phyloP scores from a whole-genome alignment of 2,329 filamentous ascomycete species.

The Venturiaceae sp. region DNA sequence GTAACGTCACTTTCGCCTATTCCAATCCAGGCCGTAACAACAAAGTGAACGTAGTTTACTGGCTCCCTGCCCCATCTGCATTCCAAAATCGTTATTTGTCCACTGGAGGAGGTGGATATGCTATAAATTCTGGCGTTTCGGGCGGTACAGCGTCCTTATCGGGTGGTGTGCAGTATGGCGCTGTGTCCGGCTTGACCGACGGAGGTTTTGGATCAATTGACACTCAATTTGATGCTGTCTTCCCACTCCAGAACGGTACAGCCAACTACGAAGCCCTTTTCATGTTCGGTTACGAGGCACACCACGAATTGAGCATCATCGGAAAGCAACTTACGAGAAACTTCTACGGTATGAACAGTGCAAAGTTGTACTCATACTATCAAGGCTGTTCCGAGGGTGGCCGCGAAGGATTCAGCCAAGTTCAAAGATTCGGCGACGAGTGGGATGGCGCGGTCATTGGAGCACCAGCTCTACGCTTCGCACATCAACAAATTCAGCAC shows the following conservation, averaged over 20 bases:
- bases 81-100: too few species aligned
- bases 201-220: slow-evolving; percentile 41
- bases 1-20: too few species aligned
- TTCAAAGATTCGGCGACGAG: slow-evolving; percentile 40
- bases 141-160: slow-evolving; percentile 24
- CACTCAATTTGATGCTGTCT: slow-evolving; percentile 25
- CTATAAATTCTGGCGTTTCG: neutral
- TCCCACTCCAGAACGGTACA: slow-evolving; percentile 33
- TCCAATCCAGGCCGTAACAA: too few species aligned
- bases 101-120: neutral
- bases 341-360: slow-evolving; percentile 23
- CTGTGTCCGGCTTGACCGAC: slow-evolving; percentile 38
- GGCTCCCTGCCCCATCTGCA: too few species aligned
- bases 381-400: slow-evolving; percentile 47
- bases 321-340: slow-evolving; percentile 33
- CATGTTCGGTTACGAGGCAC: slow-evolving; percentile 42
- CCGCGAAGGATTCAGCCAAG: slow-evolving; percentile 38
- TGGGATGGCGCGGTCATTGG: slow-evolving; percentile 38
- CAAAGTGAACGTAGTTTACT: too few species aligned
- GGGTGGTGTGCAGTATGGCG: slow-evolving; percentile 36
- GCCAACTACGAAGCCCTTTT: slow-evolving; percentile 41
- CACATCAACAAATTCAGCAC: slow-evolving; percentile 37
- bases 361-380: slow-evolving; percentile 38
- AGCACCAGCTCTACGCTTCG: slow-evolving; percentile 37
- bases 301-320: slow-evolving; percentile 41